Base-by-base conservation (phyloP, 768 basidiomycete species). In the Rhizopogon vinicolor region DNA sequence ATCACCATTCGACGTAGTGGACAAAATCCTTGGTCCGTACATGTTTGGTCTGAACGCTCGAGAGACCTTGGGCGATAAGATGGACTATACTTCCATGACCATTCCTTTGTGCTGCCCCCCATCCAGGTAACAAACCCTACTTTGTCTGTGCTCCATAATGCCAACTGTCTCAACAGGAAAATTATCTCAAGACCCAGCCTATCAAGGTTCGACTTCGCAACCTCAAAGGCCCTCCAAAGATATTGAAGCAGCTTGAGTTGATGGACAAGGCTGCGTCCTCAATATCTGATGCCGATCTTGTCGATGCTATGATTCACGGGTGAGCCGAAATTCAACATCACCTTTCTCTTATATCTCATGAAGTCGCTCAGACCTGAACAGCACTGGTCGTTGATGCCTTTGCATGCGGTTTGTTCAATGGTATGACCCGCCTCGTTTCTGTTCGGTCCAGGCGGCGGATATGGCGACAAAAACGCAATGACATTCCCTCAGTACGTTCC, bases 71-170 rank as follows among this genome's bases (percentile, higher is more conserved):
- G 84, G 81, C 31, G 93, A 98, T 60, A 98, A 98, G 75, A 91
- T 96, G 76, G 96, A 52, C 69, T 91, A 57, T 99, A 98, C 71
- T 99, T 98, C 73, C 93, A 97, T 56, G 97, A 99, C 64, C 91
- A 93, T 66, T 84, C 89, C 1, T 93, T 98, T 61, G 82, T 98
- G 48, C 97, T 96, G 0, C 72, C 98, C 33, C 98, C 98, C 70
- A 89, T 98, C 45, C 93, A 97, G 79, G 93, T 92, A 44, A 69
- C 5, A 37, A 5, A 9, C 8, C 1, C 19, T 25, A 7, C 31
- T 50, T 0, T 25, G 4, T 35, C 8, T 37, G 14, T 31, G 18
- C 1, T 22, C n/a, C 18, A 16, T 14, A 44, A 19, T 22, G 37
- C 16, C 58, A 49, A 33, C 28, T 16, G 2, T 37, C 28, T 50